Evolutionary conservation across 2,329 filamentous ascomycete genomes (phyloP).

Genomic region (Macrophomina phaseolina): DNA sequence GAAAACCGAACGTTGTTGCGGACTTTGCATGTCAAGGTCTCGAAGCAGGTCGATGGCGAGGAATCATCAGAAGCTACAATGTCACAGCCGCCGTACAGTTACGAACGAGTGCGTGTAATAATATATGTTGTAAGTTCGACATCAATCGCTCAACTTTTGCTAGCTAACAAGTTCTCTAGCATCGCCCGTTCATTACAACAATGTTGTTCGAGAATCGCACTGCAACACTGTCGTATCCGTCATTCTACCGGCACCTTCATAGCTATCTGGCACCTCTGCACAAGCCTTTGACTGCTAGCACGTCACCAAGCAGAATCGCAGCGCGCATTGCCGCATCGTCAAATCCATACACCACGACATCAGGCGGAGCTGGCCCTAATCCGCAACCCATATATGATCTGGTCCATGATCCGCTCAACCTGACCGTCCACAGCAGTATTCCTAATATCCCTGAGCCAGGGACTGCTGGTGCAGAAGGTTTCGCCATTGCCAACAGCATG

Average conservation of each 20-base stretch:
- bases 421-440: conserved; percentile 66
- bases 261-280: conserved; percentile 57
- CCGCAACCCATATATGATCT: conserved; percentile 62
- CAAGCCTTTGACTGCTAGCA: conserved; percentile 51
- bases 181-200: conserved; percentile 77
- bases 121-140: conserved; percentile 64
- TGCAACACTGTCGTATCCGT: conserved; percentile 54
- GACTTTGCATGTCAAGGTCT: conserved; percentile 70
- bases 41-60: conserved; percentile 26
- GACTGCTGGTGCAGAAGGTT: conserved; percentile 47
- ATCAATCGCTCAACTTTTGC: not conserved
- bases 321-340: conserved; percentile 48
- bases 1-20: conserved; percentile 64
- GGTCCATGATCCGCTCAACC: conserved; percentile 63
- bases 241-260: conserved; percentile 58
- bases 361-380: conserved; percentile 32
- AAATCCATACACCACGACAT: conserved; percentile 39
- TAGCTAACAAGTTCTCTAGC: conserved; percentile 34
- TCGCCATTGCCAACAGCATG: conserved; percentile 26
- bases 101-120: conserved; percentile 63
- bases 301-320: conserved; percentile 48
- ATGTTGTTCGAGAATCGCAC: conserved; percentile 72
- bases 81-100: conserved; percentile 8
- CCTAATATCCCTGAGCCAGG: conserved; percentile 67
- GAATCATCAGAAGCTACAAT: conserved; percentile 6